Evolutionary conservation across 768 basidiomycete genomes (phyloP).

Genomic region (Scleroderma citrinum): DNA sequence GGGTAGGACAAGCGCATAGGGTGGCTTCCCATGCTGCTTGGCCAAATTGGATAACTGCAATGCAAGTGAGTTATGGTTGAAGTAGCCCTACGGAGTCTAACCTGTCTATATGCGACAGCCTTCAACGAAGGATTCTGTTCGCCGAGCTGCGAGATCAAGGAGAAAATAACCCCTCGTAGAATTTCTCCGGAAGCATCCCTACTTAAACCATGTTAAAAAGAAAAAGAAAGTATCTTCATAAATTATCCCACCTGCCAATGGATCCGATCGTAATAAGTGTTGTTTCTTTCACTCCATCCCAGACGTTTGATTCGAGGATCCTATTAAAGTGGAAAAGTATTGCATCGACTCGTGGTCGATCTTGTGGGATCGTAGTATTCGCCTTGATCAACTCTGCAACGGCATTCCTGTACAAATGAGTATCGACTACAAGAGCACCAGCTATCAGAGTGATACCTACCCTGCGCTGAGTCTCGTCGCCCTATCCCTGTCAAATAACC

Average conservation of each 20-base stretch:
- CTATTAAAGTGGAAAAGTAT: constrained; percentile 44
- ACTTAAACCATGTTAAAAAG: constrained; percentile 3
- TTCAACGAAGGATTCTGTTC: constrained; percentile 63
- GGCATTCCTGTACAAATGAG: constrained; percentile 30
- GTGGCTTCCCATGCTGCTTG: constrained; percentile 51
- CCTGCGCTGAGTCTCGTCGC: constrained; percentile 62
- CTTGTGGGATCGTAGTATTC: constrained; percentile 31
- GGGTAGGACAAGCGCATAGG: constrained; percentile 64
- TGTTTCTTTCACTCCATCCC: constrained; percentile 54
- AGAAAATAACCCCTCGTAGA: constrained; percentile 52
- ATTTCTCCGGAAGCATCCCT: constrained; percentile 48
- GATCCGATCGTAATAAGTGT: constrained; percentile 54
- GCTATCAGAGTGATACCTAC: constrained; percentile 33
- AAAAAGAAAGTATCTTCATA: background rate
- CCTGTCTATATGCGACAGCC: constrained; percentile 65
- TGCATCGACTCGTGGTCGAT: constrained; percentile 31
- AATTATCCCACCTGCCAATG: constrained; percentile 38
- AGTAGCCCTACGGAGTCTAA: constrained; percentile 19
- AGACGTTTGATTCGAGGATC: constrained; percentile 38
- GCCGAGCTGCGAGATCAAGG: constrained; percentile 63
- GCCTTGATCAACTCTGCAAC: constrained; percentile 42
- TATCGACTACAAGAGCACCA: background rate
- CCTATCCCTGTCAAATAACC: constrained; percentile 50
- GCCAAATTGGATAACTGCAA: constrained; percentile 53
- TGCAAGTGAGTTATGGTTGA: constrained; percentile 3